Evolutionary conservation across 441 rosid species (phyloP), one percentile per base, ranked within the genome.

Genomic region (Erodium chrysanthum): DNA sequence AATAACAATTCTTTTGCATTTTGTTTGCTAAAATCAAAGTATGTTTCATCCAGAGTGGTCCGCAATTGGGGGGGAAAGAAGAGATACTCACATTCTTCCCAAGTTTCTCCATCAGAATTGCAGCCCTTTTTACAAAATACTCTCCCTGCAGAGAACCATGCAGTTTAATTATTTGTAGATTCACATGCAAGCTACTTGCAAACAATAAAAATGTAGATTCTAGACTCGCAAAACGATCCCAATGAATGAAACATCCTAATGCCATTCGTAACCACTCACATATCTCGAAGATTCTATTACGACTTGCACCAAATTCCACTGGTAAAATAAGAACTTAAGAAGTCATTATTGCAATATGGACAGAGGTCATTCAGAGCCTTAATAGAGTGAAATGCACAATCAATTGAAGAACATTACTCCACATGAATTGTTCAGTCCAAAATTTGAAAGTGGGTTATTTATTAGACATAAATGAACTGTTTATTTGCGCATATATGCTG

Each of bases 61-160:
- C 6, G 35, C 5, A 31, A 31, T 31, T 31, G 35, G 35, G 35
- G 35, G 4, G 4, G 6, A 31, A 31, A 31, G 35, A 31, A 31
- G 48, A 62, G 35, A 35, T 68, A 74, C 98, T 84, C 82, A 88
- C 97, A 93, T 75, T 93, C 96, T 80, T 91, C 97, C 88, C 89
- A 93, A 25, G 95, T 81, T 52, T 91, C 96, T 72, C 92, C 88
- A 18, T 89, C 92, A 5, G 93, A 70, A 65, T 77, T 84, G 67
- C 98, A 93, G 5, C 92, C 97, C 77, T 91, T 93, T 76, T 93
- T 91, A 88, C 97, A 93, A 73, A 93, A 93, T 17, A 93, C 95
- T 74, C 97, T 88, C 97, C 98, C 97, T 91, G 75, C 68, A 67
- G 8, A 35, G 37, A 3, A 59, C 17, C 35, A 31, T 31, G 35